These are phyloP conservation scores for Mucor velutinosus DNA, from an alignment of 371 early-diverging fungal species.

Conservation along the genomic window DNA sequence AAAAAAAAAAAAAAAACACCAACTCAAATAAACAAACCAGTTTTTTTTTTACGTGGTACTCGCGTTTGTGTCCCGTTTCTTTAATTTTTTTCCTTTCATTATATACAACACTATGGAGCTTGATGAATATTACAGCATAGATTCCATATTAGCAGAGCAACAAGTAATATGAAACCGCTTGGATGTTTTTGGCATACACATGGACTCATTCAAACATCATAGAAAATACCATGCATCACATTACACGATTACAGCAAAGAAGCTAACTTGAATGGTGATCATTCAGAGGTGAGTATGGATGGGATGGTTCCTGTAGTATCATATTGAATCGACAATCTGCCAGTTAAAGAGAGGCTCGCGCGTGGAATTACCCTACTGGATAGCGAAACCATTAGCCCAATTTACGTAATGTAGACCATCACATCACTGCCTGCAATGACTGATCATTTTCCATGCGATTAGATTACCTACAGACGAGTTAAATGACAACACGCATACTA, in stretches of 20 bases:
- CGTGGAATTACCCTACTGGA: slow-evolving; percentile 51
- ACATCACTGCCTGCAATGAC: neutral
- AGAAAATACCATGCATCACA: slow-evolving; percentile 52
- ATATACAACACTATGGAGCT: slow-evolving; percentile 30
- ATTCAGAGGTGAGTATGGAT: slow-evolving; percentile 23
- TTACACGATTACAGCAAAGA: slow-evolving; percentile 32
- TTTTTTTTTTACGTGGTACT: neutral
- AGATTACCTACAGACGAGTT: slow-evolving; percentile 10
- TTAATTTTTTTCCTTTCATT: neutral
- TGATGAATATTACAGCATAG: slow-evolving; percentile 55
- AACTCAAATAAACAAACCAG: neutral
- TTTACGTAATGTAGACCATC: slow-evolving; percentile 32
- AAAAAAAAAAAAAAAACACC: neutral
- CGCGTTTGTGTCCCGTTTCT: neutral
- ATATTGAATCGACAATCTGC: neutral
- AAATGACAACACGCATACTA: neutral
- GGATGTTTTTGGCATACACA: no score
- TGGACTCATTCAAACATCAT: neutral
- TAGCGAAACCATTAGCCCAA: slow-evolving; percentile 43
- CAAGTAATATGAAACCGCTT: slow-evolving; percentile 19
- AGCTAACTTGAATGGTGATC: slow-evolving; percentile 43
- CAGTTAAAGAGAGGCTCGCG: slow-evolving; percentile 17
- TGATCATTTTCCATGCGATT: neutral
- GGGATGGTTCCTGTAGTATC: neutral
- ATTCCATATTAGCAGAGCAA: slow-evolving; percentile 52